Percentiles rank a stretch among this genome's conserved stretches.
Conservation (phyloP, 108 stramenopile species). For the Conticribra weissflogii region DNA sequence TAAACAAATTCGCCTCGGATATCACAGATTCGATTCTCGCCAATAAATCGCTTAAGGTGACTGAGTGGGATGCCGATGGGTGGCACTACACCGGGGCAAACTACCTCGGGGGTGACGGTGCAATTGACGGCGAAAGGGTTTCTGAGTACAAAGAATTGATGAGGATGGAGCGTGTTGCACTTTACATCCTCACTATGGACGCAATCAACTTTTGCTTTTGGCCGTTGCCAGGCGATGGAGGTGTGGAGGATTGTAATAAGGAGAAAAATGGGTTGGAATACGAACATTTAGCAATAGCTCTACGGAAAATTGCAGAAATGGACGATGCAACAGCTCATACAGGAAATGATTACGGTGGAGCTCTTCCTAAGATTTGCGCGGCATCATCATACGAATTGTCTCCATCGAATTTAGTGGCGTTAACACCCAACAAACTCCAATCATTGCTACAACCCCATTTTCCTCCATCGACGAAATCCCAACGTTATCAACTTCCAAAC, state of each 20-base stretch:
- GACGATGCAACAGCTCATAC: conserved; percentile 51
- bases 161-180: conserved; percentile 72
- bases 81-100: conserved; percentile 80
- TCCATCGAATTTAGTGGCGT: conserved; percentile 55
- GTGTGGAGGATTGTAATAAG: neutral
- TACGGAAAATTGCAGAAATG: conserved; percentile 71
- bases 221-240: conserved; percentile 52
- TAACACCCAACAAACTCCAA: conserved; percentile 56
- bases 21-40: conserved; percentile 23
- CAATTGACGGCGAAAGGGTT: conserved; percentile 1
- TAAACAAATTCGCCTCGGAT: conserved; percentile 35
- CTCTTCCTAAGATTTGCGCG: conserved; percentile 7
- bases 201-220: conserved; percentile 97
- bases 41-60: conserved; percentile 34
- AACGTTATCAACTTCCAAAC: conserved; percentile 55
- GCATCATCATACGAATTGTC: conserved; percentile 59
- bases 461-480: conserved; percentile 5
- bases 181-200: conserved; percentile 89
- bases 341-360: neutral
- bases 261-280: conserved; percentile 77
- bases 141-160: conserved; percentile 11
- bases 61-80: conserved; percentile 86
- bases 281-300: conserved; percentile 81
- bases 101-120: conserved; percentile 34
- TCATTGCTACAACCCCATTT: conserved; percentile 50